Evolutionary conservation across 306 rosid species (phyloP), one percentile per base, ranked within the genome.

Genomic region (Sechiopsis laciniata): DNA sequence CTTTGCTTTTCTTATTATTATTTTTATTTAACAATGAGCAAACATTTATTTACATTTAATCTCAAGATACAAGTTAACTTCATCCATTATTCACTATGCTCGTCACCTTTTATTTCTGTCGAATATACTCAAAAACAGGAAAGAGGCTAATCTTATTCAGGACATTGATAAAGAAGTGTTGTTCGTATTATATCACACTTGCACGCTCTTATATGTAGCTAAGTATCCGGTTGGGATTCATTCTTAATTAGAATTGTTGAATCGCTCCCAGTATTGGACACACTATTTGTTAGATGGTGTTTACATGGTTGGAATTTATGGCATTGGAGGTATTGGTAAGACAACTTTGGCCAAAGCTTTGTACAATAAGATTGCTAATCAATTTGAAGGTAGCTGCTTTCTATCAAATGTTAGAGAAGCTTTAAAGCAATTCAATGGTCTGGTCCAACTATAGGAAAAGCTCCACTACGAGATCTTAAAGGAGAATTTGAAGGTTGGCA

Each of bases 301-400:
- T 72, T 8, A 20, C 6, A 55, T 54, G 20, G 14, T 54, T 21
- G 77, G 81, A 12, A 42, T 80, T 2, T 75, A 37, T 17, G 83
- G 83, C 1, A 71, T 80, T n/a, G 71, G 71, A 64, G 71, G 71
- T 8, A 9, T 64, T 3, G 71, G 71, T n/a, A 80, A 80, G 74
- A 80, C 79, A 21, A 70, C 79, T 9, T 2, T 75, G 19, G 83
- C 83, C 1, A 75, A 80, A 53, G 83, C 76, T 21, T 20, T 75
- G 1, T 68, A 60, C 50, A 80, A 80, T 10, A 8, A 71, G 42
- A 17, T 75, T 42, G 3, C 40, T 0, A 3, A 21, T 5, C 17
- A 0, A 4, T 80, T 80, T 37, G 57, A 71, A 15, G 71, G 61
- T 0, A 9, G 5, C 12, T 19, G 74, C 16, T 80, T 52, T 12